Percentiles rank a stretch among this genome's conserved stretches.
These are phyloP conservation scores for Metschnikowia similis DNA, from an alignment of 805 yeast genomes.

Conservation along the genomic window DNA sequence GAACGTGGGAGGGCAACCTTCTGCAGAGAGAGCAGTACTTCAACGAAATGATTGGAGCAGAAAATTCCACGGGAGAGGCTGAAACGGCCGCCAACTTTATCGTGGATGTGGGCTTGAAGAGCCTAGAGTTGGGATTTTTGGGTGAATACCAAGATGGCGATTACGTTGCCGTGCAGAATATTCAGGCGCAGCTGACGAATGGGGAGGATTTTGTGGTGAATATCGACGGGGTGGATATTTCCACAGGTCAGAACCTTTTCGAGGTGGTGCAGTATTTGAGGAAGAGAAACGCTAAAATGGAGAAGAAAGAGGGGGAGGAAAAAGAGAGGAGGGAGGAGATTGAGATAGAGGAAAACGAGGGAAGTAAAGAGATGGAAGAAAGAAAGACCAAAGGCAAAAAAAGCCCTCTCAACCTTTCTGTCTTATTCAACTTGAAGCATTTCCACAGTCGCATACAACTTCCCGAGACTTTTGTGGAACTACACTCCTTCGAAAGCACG, in stretches of 20 bases:
- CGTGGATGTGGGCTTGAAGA: background rate
- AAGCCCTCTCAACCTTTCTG: background rate
- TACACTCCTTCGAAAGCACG: slow-evolving; percentile 3
- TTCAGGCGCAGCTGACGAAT: slow-evolving; percentile 1
- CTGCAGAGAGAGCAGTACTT: slow-evolving; percentile 56
- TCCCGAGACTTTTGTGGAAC: slow-evolving; percentile 7
- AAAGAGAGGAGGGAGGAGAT: background rate
- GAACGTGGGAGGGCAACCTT: slow-evolving; percentile 84
- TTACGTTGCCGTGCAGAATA: background rate
- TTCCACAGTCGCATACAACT: slow-evolving; percentile 4
- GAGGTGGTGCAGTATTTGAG: background rate
- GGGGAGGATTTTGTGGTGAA: slow-evolving; percentile 3
- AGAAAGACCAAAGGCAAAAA: background rate
- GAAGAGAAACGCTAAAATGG: background rate
- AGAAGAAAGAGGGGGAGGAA: background rate
- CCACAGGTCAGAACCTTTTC: slow-evolving; percentile 3
- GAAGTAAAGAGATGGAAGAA: background rate
- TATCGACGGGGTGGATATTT: slow-evolving; percentile 8
- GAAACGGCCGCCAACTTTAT: background rate
- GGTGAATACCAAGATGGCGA: background rate
- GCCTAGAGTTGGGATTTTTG: slow-evolving; percentile 1
- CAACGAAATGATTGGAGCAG: slow-evolving; percentile 17
- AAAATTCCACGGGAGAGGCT: background rate
- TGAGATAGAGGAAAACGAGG: background rate
- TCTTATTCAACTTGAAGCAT: slow-evolving; percentile 7